Evolutionary conservation across 805 yeast species (phyloP).

Genomic region (Scheffersomyces stipitis): DNA sequence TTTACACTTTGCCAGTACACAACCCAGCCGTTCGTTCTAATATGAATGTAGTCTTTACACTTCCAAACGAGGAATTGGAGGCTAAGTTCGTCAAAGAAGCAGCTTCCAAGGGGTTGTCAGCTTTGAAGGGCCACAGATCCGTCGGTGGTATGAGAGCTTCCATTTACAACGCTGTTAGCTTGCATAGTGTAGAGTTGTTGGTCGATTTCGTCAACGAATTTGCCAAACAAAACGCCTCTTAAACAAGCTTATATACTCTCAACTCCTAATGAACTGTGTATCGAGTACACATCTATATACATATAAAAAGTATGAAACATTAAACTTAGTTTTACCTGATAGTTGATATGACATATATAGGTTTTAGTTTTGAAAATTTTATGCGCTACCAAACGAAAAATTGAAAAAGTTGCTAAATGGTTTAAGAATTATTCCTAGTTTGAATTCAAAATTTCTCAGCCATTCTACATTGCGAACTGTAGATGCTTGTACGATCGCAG

Average conservation of each 20-base stretch:
- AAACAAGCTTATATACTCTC: too few relatives aligned
- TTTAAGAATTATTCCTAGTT: too few relatives aligned
- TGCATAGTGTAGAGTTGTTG: constrained; percentile 57
- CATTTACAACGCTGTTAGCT: constrained; percentile 80
- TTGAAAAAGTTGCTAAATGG: too few relatives aligned
- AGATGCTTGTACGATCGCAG: too few relatives aligned
- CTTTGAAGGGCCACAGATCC: constrained; percentile 93
- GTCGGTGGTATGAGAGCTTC: constrained; percentile 98
- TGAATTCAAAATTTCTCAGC: too few relatives aligned
- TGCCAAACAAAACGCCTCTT: constrained; percentile 43
- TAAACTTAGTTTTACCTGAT: too few relatives aligned
- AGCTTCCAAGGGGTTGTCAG: constrained; percentile 56
- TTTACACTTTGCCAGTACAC: constrained; percentile 68
- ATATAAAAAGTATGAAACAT: too few relatives aligned
- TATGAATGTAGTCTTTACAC: constrained; percentile 92
- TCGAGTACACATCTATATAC: constrained; percentile 2
- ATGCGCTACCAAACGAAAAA: too few relatives aligned
- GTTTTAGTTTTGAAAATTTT: too few relatives aligned
- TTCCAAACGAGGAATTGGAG: constrained; percentile 64
- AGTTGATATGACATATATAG: too few relatives aligned
- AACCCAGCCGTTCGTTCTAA: constrained; percentile 61
- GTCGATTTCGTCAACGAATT: constrained; percentile 59
- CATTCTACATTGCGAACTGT: too few relatives aligned
- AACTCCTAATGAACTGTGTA: too few relatives aligned
- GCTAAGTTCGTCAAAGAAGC: constrained; percentile 71